Conservation (phyloP, 768 basidiomycete species). For the Strobilomyces confusus region DNA sequence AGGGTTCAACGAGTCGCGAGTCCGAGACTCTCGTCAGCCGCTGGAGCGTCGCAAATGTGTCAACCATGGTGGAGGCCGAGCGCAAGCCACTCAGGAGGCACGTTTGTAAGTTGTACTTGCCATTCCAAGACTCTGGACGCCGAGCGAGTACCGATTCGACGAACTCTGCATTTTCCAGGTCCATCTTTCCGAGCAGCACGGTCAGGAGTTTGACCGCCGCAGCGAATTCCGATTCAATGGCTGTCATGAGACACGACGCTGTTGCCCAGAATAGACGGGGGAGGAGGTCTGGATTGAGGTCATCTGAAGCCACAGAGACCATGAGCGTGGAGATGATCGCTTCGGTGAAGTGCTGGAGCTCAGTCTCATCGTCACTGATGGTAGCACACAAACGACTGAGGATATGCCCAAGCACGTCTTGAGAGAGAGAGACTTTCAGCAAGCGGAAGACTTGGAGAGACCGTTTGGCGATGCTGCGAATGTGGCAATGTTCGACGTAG, state of each 20-base stretch:
- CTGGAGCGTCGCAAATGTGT: constrained; percentile 67
- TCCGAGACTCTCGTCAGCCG: constrained; percentile 58
- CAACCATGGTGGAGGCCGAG: constrained; percentile 63
- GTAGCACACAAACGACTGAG: constrained; percentile 83
- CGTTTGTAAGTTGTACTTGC: constrained; percentile 60
- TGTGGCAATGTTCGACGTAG: constrained; percentile 87
- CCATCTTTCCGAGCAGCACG: constrained; percentile 59
- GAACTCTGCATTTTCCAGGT: constrained; percentile 65
- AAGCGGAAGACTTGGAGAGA: constrained; percentile 89
- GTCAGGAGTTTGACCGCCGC: constrained; percentile 64
- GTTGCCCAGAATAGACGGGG: constrained; percentile 89
- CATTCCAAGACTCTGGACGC: constrained; percentile 70
- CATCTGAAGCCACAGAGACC: constrained; percentile 50
- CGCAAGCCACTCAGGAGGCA: constrained; percentile 73
- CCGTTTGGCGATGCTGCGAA: constrained; percentile 79
- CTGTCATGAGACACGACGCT: constrained; percentile 76
- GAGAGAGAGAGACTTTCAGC: constrained; percentile 66
- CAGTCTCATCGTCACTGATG: constrained; percentile 69
- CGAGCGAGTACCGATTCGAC: constrained; percentile 67
- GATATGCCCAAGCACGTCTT: constrained; percentile 69
- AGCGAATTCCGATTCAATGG: constrained; percentile 74
- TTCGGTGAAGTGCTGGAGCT: constrained; percentile 76
- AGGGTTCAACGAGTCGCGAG: constrained; percentile 63
- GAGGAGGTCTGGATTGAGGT: constrained; percentile 57
- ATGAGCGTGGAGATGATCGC: constrained; percentile 79